Evolutionary conservation across 2,329 filamentous ascomycete genomes (phyloP), one percentile per base, ranked within the genome.

Genomic region (Neodidymelliopsis sp.): DNA sequence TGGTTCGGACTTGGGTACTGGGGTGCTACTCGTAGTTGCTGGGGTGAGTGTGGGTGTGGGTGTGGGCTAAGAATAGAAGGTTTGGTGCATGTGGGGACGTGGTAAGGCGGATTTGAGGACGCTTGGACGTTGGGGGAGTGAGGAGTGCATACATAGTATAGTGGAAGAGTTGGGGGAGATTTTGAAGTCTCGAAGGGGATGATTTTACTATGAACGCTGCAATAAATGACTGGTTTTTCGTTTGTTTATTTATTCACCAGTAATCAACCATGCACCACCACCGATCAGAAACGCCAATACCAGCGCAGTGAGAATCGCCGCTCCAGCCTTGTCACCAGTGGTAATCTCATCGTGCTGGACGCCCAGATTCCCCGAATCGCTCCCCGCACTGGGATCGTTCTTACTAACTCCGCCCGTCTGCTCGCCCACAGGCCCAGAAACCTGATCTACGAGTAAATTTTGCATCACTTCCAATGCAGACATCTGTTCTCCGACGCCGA

Each of bases 291-390:
- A 72, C 1, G 78, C 60, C 1, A 89, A 65, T 3, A 86, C 67
- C 6, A 85, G 34, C 3, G 81, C 70, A 1, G 88, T 91, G 34
- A 84, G 53, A 46, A 91, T 80, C 3, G 81, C 82, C 15, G 88
- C 89, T 10, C 87, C 89, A 6, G 82, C 87, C 50, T 75, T 82
- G 60, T 91, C 88, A 5, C 78, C 84, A 0, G 77, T 77, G 2
- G 81, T 82, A 20, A 85, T 78, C 1, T 51, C 38, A 13, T 65
- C 48, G 40, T 59, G 59, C 9, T 51, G 44, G 19, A 64, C 49
- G 3, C 69, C 65, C 2, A 63, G 53, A 28, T 50, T 53, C 30
- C 67, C 62, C 13, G 45, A 50, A 29, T 69, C 63, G 49, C 46
- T 54, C 10, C 74, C 74, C 2, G 73, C 74, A 33, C 43, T 65